phyloP scores from a whole-genome alignment of 2,329 filamentous ascomycete species.

The Colletotrichum horii region DNA sequence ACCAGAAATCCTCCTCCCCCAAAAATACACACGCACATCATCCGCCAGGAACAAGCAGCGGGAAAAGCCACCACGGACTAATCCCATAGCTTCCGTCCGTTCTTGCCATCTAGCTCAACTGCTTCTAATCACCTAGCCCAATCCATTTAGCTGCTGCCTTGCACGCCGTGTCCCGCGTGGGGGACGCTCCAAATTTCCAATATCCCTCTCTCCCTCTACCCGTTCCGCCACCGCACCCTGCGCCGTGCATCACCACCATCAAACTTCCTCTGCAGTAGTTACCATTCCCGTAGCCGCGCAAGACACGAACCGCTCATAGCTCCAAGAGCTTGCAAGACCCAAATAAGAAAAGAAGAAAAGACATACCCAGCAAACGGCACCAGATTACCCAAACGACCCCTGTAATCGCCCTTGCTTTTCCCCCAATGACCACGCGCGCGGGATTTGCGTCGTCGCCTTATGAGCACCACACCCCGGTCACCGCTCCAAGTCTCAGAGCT shows the following conservation, averaged over 20 bases:
- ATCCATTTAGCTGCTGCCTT: not conserved
- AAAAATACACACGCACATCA: not conserved
- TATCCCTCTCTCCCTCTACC: not conserved
- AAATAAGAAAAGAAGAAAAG: not conserved
- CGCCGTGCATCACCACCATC: not conserved
- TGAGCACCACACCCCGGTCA: not conserved
- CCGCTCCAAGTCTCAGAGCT: constrained; percentile 8
- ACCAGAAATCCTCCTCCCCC: not conserved
- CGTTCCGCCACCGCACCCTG: not conserved
- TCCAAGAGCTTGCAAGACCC: not conserved
- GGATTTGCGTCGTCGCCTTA: not conserved
- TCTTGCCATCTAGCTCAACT: not conserved
- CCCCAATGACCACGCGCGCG: not conserved
- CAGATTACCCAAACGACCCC: not conserved
- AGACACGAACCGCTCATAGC: not conserved
- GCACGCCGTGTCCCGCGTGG: not conserved
- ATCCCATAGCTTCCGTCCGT: not conserved
- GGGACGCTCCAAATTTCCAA: not conserved
- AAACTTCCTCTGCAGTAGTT: not conserved
- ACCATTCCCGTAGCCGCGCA: not conserved
- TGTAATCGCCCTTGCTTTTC: not conserved
- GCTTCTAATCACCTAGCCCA: not conserved
- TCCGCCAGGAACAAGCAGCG: not conserved
- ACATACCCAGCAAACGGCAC: not conserved
- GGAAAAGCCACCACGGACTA: not conserved